A percentile compares a stretch with the other conserved stretches of the same genome.
phyloP scores from a whole-genome alignment of 2,329 filamentous ascomycete species.

The Balansia obtecta region DNA sequence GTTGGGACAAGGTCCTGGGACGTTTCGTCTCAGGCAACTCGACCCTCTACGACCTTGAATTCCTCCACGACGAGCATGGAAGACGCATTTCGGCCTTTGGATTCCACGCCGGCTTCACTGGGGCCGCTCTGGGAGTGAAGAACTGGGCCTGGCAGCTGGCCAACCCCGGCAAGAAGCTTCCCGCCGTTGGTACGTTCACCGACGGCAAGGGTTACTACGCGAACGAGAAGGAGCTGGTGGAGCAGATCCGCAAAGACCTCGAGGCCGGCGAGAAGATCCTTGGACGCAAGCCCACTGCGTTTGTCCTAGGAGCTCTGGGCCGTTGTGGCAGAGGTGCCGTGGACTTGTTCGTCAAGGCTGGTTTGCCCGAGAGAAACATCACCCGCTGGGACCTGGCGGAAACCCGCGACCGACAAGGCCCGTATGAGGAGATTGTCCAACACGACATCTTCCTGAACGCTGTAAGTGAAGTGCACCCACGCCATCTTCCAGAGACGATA shows the following conservation, averaged over 20 bases:
- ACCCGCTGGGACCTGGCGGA: conserved; percentile 59
- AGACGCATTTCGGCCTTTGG: conserved; percentile 61
- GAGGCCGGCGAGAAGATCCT: conserved; percentile 61
- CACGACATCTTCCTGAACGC: conserved; percentile 48
- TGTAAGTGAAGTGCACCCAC: conserved; percentile 9
- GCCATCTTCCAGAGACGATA: neutral
- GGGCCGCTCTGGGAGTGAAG: conserved; percentile 62
- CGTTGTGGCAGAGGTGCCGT: conserved; percentile 79
- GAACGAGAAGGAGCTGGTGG: conserved; percentile 2
- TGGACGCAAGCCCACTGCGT: conserved; percentile 51
- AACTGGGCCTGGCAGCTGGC: conserved; percentile 49
- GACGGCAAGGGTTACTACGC: conserved; percentile 1
- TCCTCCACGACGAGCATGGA: conserved; percentile 61
- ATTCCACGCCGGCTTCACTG: conserved; percentile 65
- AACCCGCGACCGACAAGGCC: conserved; percentile 53
- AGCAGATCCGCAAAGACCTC: conserved; percentile 38
- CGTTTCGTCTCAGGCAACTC: conserved; percentile 56
- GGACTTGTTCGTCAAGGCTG: conserved; percentile 64
- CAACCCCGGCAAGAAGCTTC: conserved; percentile 9
- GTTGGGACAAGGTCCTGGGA: conserved; percentile 69
- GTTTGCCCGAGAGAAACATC: conserved; percentile 38
- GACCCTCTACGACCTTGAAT: conserved; percentile 70
- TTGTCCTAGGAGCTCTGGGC: conserved; percentile 77
- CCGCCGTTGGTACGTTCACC: conserved; percentile 1
- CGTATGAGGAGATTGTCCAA: conserved; percentile 67